A percentile compares a stretch with the other conserved stretches of the same genome.
Conservation (phyloP, 192 early-diverging fungal species). For the Thoreauomyces humboldtii region DNA sequence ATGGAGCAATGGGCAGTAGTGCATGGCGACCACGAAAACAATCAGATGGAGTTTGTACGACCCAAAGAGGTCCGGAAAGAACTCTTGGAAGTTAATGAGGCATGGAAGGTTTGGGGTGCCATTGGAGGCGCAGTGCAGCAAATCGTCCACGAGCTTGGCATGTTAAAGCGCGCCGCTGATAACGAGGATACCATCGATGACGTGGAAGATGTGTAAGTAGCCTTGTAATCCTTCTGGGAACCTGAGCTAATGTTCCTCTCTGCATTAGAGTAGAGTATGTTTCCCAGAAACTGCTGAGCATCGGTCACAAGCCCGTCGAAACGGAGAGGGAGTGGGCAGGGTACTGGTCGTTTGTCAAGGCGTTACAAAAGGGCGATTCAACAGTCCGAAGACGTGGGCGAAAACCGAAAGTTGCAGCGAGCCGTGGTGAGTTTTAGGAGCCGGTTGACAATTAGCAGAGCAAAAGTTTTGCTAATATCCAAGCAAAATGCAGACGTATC, state of each 20-base stretch:
- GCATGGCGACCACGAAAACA: constrained; percentile 9
- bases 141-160: constrained; percentile 21
- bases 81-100: constrained; percentile 30
- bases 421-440: constrained; percentile 1
- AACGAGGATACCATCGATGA: constrained; percentile 30
- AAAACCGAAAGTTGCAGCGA: constrained; percentile 16
- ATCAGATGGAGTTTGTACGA: constrained; percentile 10
- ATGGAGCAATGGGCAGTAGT: constrained; percentile 15
- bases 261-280: constrained; percentile 32
- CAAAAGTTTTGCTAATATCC: background rate
- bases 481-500: background rate
- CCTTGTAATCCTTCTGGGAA: too few species aligned
- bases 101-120: constrained; percentile 39
- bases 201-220: constrained; percentile 36
- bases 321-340: constrained; percentile 31
- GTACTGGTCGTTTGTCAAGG: constrained; percentile 39
- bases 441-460: background rate
- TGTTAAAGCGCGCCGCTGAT: constrained; percentile 12
- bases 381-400: constrained; percentile 16
- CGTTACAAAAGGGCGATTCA: constrained; percentile 41
- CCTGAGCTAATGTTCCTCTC: background rate
- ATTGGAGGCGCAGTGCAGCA: constrained; percentile 35
- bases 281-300: constrained; percentile 11
- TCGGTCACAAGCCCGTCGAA: constrained; percentile 36
- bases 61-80: background rate